A percentile compares a stretch with the other conserved stretches of the same genome.
Evolutionary conservation across 208 protist genomes (phyloP).

Genomic region (Leishmania aethiopica): DNA sequence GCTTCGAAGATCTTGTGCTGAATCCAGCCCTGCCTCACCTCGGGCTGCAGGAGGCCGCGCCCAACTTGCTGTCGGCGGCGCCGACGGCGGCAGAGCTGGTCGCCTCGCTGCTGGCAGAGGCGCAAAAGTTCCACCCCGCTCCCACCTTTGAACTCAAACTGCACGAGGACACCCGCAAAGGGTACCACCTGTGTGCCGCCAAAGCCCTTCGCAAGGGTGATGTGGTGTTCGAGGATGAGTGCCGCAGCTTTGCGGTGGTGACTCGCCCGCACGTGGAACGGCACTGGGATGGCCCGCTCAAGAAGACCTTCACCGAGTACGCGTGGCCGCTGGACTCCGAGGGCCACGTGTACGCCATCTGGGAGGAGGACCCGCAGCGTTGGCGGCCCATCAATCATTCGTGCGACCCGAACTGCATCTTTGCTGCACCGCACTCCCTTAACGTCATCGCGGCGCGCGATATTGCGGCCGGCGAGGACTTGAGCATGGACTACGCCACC

Average conservation of each 20-base stretch:
- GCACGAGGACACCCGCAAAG: slow-evolving; percentile 47
- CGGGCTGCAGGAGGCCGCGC: not conserved
- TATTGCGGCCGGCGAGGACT: slow-evolving; percentile 71
- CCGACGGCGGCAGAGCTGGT: slow-evolving; percentile 3
- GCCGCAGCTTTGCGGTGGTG: slow-evolving; percentile 72
- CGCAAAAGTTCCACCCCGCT: slow-evolving; percentile 11
- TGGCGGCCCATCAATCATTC: slow-evolving; percentile 91
- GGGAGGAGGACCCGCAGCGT: slow-evolving; percentile 69
- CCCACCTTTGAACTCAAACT: slow-evolving; percentile 40
- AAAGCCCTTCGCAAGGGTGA: slow-evolving; percentile 51
- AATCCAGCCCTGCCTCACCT: slow-evolving; percentile 13
- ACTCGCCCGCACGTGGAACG: slow-evolving; percentile 66
- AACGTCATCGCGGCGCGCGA: slow-evolving; percentile 80
- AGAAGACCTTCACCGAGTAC: slow-evolving; percentile 80
- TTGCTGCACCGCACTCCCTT: slow-evolving; percentile 79
- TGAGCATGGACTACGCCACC: slow-evolving; percentile 91
- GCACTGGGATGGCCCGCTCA: slow-evolving; percentile 51
- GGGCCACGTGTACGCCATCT: slow-evolving; percentile 86
- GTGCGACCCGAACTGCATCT: slow-evolving; percentile 87
- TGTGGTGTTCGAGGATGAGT: slow-evolving; percentile 81
- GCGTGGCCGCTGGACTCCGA: slow-evolving; percentile 88
- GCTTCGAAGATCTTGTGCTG: slow-evolving; percentile 32
- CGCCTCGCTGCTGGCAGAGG: slow-evolving; percentile 22
- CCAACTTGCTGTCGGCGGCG: not conserved
- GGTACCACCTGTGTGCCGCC: slow-evolving; percentile 68